Evolutionary conservation across 2,329 filamentous ascomycete genomes (phyloP), one percentile per base, ranked within the genome.

Genomic region (Alternaria sp.): DNA sequence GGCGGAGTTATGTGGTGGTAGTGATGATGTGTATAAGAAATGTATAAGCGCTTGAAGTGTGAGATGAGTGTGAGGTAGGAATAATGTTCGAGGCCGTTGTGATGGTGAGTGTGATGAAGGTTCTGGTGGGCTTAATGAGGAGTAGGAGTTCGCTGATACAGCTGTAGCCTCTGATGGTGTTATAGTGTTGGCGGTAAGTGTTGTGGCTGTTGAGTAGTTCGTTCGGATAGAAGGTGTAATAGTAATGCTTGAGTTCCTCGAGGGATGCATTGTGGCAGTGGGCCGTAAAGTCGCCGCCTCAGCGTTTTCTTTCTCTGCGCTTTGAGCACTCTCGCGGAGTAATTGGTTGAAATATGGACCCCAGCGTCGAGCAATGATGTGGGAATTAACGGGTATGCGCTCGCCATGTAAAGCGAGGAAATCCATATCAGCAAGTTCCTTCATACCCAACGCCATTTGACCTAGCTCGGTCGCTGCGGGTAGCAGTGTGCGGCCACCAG

Each of bases 391-490:
- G 0, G 96, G 93, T 69, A 98, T 93, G 17, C 94, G 89, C 77
- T 97, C 95, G 21, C 95, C 95, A 19, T 92, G 91, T 45, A 97
- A 90, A 56, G 95, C 96, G 26, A 98, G 85, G 62, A 99, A 92
- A 74, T 98, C 96, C 96, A 99, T 99, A 73, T 99, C 96, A 3
- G 93, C 88, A 59, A 99, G 84, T 79, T 98, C 96, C n/a, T 89
- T 88, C 77, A 97, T 84, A 1, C 86, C 86, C 66, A 97, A 83
- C 0, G 93, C 91, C 78, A 93, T 88, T 68, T 92, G 90, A 6
- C 96, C 96, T 13, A 99, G 84, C 65, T 97, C 92, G 71, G 96
- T 91, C 1, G 94, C 94, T 12, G 92, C 91, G 32, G 87, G 85
- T 10, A 90, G 92, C 68, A 96, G 88, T 32, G 86, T 88, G 17